Conservation (phyloP, 345 rosid genomes). For the Lagerstroemia speciosa region DNA sequence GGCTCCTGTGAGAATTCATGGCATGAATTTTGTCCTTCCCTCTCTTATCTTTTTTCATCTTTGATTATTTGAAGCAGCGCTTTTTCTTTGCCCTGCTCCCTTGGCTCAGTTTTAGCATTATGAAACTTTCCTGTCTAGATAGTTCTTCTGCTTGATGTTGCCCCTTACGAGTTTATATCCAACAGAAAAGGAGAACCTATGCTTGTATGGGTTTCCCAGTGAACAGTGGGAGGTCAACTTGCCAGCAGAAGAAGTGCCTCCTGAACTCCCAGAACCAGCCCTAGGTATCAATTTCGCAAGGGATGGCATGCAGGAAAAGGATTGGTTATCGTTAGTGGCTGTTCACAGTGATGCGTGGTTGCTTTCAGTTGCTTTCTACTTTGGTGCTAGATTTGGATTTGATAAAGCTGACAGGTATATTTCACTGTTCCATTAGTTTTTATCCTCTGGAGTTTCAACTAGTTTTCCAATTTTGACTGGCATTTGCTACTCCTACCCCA, state of each 20-base stretch:
- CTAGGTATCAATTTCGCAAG: slow-evolving; percentile 93
- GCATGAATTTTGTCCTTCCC: background rate
- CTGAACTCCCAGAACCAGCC: slow-evolving; percentile 93
- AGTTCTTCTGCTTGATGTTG: slow-evolving; percentile 1
- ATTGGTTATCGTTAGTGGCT: slow-evolving; percentile 85
- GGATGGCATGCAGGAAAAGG: slow-evolving; percentile 85
- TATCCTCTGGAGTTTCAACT: background rate
- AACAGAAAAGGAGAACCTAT: slow-evolving; percentile 79
- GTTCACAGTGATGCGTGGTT: slow-evolving; percentile 85
- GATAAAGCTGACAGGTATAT: slow-evolving; percentile 78
- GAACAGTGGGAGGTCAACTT: slow-evolving; percentile 90
- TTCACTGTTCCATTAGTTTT: background rate
- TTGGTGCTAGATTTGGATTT: slow-evolving; percentile 83
- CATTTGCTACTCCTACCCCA: background rate
- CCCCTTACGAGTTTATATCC: background rate
- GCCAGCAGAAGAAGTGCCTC: slow-evolving; percentile 96
- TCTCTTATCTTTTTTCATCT: background rate
- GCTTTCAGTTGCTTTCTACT: slow-evolving; percentile 83
- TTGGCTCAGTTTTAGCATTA: background rate
- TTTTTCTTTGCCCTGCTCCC: background rate
- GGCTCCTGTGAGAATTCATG: background rate
- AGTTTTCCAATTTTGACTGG: background rate
- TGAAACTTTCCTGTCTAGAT: background rate
- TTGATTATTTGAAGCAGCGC: background rate
- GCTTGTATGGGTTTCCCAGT: slow-evolving; percentile 73